Evolutionary conservation across 176 grass and related monocot genomes (phyloP), one percentile per base, ranked within the genome.

Genomic region (Alopecurus myosuroides): DNA sequence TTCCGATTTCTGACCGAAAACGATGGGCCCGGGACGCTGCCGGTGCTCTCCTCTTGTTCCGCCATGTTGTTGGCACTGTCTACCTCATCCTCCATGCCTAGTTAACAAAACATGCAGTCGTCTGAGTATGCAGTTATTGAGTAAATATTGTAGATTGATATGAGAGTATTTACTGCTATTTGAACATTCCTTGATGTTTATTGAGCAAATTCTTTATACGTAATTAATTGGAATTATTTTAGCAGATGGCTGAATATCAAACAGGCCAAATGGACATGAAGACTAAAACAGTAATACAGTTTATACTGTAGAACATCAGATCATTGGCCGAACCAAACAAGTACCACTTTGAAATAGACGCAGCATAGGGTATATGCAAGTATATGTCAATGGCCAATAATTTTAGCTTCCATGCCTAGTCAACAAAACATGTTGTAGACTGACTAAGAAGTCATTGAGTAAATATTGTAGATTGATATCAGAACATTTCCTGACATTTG

Each of bases 11-110:
- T 37, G 3, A 6, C 23, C 11, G 56, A 36, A 60, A 75, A 44
- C 10, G 65, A 30, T 2, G 82, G 76, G 28, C 46, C 31, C 0
- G 69, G 42, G 11, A 25, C 39, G 26, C 76, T 80, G 45, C 76
- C 68, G 7, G 35, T 79, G 82, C 57, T 84, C 35, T 84, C 81
- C 45, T 80, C 67, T 79, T 64, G 51, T 22, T 88, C 75, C 40
- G 7, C 56, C 40, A 75, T 37, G 57, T 37, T 56, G 7, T 80
- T 56, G 13, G 57, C 76, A 80, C n/a, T 14, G 45, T 79, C 67
- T 22, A 44, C 4, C 33, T 45, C 57, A 55, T 65, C 67, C 52
- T 46, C 87, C 81, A 67, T 55, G 6, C 76, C 81, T 85, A 77
- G 6, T 49, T 39, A 85, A 35, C 6, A 75, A 25, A 41, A 73